Conservation (phyloP, 768 basidiomycete genomes). For the Xerocomus potaroensis region DNA sequence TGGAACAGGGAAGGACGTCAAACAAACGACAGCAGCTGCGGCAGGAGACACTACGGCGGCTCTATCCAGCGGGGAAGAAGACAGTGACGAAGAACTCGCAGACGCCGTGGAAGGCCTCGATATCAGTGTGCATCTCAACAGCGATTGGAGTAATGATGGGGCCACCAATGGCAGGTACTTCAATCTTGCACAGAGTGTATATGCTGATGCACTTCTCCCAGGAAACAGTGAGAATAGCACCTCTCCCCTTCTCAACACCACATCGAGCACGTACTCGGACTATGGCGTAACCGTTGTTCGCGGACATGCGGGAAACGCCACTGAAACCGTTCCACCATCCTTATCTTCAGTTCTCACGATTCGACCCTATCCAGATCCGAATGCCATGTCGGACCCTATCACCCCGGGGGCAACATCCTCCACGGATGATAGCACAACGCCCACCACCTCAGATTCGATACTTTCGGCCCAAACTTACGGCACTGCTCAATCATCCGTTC, state of each 20-base stretch:
- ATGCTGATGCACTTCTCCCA: conserved; percentile 17
- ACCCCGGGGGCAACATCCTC: conserved; percentile 34
- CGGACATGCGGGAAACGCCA: conserved; percentile 38
- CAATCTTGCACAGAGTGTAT: conserved; percentile 5
- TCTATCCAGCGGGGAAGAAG: conserved; percentile 47
- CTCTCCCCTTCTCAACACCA: conserved; percentile 51
- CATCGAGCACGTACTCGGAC: conserved; percentile 44
- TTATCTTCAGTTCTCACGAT: conserved; percentile 74
- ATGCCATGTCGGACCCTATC: conserved; percentile 38
- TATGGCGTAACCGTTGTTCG: conserved; percentile 72
- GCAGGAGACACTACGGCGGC: conserved; percentile 34
- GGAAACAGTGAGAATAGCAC: conserved; percentile 42
- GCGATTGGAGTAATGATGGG: conserved; percentile 39
- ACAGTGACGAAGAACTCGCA: conserved; percentile 61
- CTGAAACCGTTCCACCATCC: conserved; percentile 44
- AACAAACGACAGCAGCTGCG: conserved; percentile 29
- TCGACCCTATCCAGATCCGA: conserved; percentile 50
- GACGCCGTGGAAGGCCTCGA: conserved; percentile 55
- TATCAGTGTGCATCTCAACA: conserved; percentile 43
- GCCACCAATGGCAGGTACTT: conserved; percentile 31
- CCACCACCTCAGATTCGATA: conserved; percentile 42
- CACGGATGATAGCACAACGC: conserved; percentile 32
- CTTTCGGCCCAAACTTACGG: conserved; percentile 59
- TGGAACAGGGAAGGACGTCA: conserved; percentile 61
- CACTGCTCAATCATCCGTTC: conserved; percentile 50